Evolutionary conservation across 2,329 filamentous ascomycete species (phyloP).

Genomic region (Coniosporium tulheliwenetii): DNA sequence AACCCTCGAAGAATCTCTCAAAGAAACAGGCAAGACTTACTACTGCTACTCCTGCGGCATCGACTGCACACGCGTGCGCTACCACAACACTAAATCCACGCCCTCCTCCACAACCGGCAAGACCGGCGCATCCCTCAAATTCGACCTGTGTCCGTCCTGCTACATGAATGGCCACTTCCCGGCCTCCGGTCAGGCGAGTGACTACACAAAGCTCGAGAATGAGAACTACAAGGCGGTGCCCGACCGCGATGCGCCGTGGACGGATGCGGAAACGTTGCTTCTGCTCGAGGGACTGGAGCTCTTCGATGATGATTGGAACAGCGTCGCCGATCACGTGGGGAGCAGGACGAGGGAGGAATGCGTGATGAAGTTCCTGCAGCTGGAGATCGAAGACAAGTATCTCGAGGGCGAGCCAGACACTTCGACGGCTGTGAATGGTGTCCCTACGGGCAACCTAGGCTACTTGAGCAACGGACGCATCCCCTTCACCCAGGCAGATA

Average conservation of each 20-base stretch:
- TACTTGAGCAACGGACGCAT: slow-evolving; percentile 58
- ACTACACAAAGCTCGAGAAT: slow-evolving; percentile 84
- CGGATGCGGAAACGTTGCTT: slow-evolving; percentile 74
- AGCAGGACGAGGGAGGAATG: slow-evolving; percentile 90
- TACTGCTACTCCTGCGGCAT: slow-evolving; percentile 86
- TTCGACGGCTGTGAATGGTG: slow-evolving; percentile 17
- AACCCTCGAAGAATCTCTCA: slow-evolving; percentile 42
- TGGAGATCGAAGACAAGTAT: slow-evolving; percentile 97
- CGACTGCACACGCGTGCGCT: slow-evolving; percentile 64
- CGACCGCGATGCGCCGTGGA: slow-evolving; percentile 80
- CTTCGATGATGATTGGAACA: slow-evolving; percentile 91
- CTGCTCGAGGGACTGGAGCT: slow-evolving; percentile 82
- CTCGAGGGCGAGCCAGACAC: slow-evolving; percentile 55
- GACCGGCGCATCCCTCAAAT: slow-evolving; percentile 46
- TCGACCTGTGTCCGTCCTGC: slow-evolving; percentile 84
- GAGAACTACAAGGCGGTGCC: slow-evolving; percentile 62
- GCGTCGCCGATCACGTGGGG: slow-evolving; percentile 81
- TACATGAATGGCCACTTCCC: slow-evolving; percentile 76
- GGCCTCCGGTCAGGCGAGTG: slow-evolving; percentile 56
- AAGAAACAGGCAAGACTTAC: slow-evolving; percentile 48
- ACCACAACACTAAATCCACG: slow-evolving; percentile 51
- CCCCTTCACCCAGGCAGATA: slow-evolving; percentile 84
- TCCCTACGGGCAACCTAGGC: slow-evolving; percentile 34
- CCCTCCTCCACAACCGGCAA: slow-evolving; percentile 33
- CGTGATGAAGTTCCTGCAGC: slow-evolving; percentile 85